Percentiles rank a stretch among this genome's conserved stretches.
These are phyloP conservation scores for Cinchona pubescens DNA, from an alignment of 257 asterid species.

Conservation along the genomic window DNA sequence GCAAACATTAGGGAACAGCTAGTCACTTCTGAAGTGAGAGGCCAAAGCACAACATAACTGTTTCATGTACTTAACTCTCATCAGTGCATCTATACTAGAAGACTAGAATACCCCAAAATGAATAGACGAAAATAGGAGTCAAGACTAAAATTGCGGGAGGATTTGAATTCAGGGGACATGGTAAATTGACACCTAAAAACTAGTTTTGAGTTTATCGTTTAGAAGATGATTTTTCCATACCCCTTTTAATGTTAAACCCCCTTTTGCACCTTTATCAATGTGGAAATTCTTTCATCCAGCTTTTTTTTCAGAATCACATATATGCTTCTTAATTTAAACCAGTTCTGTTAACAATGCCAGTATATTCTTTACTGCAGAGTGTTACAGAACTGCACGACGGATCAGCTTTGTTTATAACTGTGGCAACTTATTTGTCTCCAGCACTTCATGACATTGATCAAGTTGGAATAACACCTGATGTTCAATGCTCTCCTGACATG, in stretches of 20 bases:
- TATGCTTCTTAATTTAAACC: not conserved
- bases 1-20: not conserved
- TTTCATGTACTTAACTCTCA: no score
- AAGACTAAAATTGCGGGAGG: no score
- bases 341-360: not conserved
- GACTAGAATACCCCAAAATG: no score
- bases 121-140: no score
- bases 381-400: constrained; percentile 88
- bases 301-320: not conserved
- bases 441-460: constrained; percentile 92
- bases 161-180: no score
- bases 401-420: constrained; percentile 86
- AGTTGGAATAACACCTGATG: constrained; percentile 84
- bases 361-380: constrained; percentile 50
- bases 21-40: no score
- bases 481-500: constrained; percentile 66
- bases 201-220: no score
- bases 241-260: no score
- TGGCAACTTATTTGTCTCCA: constrained; percentile 85
- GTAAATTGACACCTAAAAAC: no score
- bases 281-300: not conserved
- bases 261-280: not conserved
- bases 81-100: no score
- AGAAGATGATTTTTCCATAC: no score
- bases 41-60: no score